Conservation (phyloP, 495 filamentous ascomycete species). For the Lasiosphaeria ovina region DNA sequence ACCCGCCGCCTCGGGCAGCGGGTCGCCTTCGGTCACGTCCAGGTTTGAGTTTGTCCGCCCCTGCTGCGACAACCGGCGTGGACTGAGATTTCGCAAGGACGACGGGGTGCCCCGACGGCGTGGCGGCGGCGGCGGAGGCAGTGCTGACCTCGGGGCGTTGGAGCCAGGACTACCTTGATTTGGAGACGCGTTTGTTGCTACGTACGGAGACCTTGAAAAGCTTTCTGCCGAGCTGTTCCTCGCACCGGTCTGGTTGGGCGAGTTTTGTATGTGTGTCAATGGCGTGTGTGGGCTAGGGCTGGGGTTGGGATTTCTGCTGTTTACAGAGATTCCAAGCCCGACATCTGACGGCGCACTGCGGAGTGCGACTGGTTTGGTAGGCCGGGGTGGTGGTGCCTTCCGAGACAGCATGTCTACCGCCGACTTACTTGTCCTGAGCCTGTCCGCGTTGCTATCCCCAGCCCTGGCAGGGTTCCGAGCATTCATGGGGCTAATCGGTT, state of each 20-base stretch:
- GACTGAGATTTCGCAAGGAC: constrained; percentile 5
- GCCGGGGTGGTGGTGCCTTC: constrained; percentile 56
- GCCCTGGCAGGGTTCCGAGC: constrained; percentile 23
- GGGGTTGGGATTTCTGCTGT: constrained; percentile 14
- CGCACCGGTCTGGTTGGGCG: constrained; percentile 25
- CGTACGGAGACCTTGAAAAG: too few species aligned
- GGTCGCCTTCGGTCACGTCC: constrained; percentile 30
- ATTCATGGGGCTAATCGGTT: constrained; percentile 33
- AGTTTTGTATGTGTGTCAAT: constrained; percentile 33
- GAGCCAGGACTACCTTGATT: background rate
- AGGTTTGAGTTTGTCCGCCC: constrained; percentile 26
- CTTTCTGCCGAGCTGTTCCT: background rate
- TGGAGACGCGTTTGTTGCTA: too few species aligned
- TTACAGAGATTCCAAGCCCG: constrained; percentile 10
- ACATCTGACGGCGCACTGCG: constrained; percentile 40
- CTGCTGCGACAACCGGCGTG: constrained; percentile 4
- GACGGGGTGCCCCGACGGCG: constrained; percentile 44
- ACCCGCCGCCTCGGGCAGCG: constrained; percentile 15
- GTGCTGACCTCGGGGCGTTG: background rate
- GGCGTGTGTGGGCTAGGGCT: constrained; percentile 24
- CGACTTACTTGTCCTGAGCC: constrained; percentile 25
- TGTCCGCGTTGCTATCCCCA: constrained; percentile 18
- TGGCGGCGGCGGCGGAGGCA: constrained; percentile 41
- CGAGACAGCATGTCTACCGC: constrained; percentile 35
- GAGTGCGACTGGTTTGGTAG: constrained; percentile 65